Evolutionary conservation across 1,284 basidiomycete species (phyloP), one percentile per base, ranked within the genome.

Genomic region (Cryptococcus sp.): DNA sequence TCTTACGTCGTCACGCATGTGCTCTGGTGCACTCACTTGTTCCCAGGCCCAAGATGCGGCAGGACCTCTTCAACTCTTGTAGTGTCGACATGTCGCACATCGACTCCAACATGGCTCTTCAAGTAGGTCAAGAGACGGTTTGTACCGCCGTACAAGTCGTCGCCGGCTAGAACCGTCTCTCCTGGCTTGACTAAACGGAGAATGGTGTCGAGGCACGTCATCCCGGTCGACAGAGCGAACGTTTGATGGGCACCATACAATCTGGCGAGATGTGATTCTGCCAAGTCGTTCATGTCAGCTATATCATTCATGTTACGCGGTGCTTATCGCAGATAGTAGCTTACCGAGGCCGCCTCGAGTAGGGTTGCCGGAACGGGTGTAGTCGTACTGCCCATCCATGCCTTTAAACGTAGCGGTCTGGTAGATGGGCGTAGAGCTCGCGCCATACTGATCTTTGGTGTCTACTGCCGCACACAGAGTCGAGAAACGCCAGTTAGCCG

Each of bases 351-450:
- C 93, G 65, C 87, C 93, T 69, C 96, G 84, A 3, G 96, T 99
- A 0, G 96, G 96, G 79, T 99, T 99, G 31, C 96, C 96, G 68
- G 90, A 93, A 60, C 96, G 85, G 17, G 90, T 85, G 80, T 99
- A 99, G 80, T 99, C 96, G 76, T 93, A 97, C 31, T 67, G 64
- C 52, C 90, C 91, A 23, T 85, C 85, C 53, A 96, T 82, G 51
- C 96, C 96, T 81, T 99, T 99, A 86, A 99, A 99, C 1, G 96
- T 99, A 20, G 96, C 88, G 1, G 91, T 90, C 82, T 98, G 94
- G 81, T 99, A 99, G 78, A 99, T 98, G 20, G 96, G 96, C 0
- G 96, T 90, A 11, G 88, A 90, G 64, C 90, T 93, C 57, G 92
- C 88, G 44, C 93, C 93, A 77, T 95, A 91, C 80, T 97, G 95